A percentile compares a stretch with the other conserved stretches of the same genome.
Evolutionary conservation across 139 green algal species (phyloP).

Genomic region (Picochlorum sp.): DNA sequence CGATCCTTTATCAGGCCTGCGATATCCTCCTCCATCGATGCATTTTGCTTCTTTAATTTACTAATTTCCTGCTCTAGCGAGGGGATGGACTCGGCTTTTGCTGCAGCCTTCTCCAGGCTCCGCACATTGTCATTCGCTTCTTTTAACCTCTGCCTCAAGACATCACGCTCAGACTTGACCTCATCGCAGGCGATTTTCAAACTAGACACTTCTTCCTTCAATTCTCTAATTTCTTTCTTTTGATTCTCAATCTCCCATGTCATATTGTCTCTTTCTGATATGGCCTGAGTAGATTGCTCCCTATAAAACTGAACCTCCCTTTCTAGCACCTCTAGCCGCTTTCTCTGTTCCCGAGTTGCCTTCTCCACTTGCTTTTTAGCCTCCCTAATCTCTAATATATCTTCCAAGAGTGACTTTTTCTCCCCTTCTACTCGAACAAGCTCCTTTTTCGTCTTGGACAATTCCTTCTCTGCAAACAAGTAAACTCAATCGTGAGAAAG

Average conservation of each 20-base stretch:
- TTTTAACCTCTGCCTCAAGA: neutral
- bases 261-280: neutral
- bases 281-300: constrained; percentile 2
- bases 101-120: neutral
- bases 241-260: neutral
- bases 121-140: neutral
- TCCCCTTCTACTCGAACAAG: neutral
- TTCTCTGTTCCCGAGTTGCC: neutral
- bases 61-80: neutral
- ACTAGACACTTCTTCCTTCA: neutral
- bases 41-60: neutral
- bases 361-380: constrained; percentile 1
- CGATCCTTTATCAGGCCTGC: too few relatives aligned
- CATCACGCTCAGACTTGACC: neutral
- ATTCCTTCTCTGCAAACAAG: constrained; percentile 3
- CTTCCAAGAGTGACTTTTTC: neutral
- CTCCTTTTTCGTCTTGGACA: neutral
- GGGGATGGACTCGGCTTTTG: neutral
- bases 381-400: neutral
- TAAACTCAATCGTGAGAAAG: neutral
- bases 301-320: constrained; percentile 1
- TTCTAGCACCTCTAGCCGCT: neutral
- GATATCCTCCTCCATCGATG: neutral
- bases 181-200: neutral
- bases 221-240: neutral